phyloP scores from a whole-genome alignment of 441 rosid species.

The Erysimum pusillum region DNA sequence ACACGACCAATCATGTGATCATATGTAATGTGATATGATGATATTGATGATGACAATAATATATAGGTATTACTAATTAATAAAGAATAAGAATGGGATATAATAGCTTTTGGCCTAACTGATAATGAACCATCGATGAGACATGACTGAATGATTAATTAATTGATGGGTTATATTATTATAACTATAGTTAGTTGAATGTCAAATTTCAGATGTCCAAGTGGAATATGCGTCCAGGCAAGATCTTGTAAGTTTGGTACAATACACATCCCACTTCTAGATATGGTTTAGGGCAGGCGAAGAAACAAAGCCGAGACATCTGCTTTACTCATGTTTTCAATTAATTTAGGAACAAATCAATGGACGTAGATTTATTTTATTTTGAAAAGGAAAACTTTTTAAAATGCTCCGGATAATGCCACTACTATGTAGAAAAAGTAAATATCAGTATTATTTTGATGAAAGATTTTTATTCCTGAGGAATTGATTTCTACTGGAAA shows the following conservation, averaged over 20 bases:
- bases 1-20: slow-evolving; percentile 51
- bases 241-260: slow-evolving; percentile 41
- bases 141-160: slow-evolving; percentile 43
- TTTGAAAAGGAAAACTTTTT: neutral
- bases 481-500: slow-evolving; percentile 9
- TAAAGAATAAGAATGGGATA: slow-evolving; percentile 38
- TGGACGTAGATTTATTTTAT: slow-evolving; percentile 20
- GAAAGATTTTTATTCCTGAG: slow-evolving; percentile 28
- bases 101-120: slow-evolving; percentile 44
- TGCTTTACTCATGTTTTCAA: slow-evolving; percentile 45
- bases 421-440: slow-evolving; percentile 26
- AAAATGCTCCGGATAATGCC: slow-evolving; percentile 39
- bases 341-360: slow-evolving; percentile 39
- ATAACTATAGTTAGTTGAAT: slow-evolving; percentile 38
- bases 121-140: slow-evolving; percentile 46
- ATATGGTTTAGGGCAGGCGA: slow-evolving; percentile 35
- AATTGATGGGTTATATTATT: neutral
- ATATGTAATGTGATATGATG: slow-evolving; percentile 39
- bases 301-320: slow-evolving; percentile 41
- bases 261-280: slow-evolving; percentile 39
- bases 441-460: neutral
- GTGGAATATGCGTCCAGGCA: slow-evolving; percentile 47
- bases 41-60: slow-evolving; percentile 20
- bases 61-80: neutral
- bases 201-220: slow-evolving; percentile 40